Evolutionary conservation across 768 basidiomycete genomes (phyloP).

Genomic region (Ephemerocybe angulata): DNA sequence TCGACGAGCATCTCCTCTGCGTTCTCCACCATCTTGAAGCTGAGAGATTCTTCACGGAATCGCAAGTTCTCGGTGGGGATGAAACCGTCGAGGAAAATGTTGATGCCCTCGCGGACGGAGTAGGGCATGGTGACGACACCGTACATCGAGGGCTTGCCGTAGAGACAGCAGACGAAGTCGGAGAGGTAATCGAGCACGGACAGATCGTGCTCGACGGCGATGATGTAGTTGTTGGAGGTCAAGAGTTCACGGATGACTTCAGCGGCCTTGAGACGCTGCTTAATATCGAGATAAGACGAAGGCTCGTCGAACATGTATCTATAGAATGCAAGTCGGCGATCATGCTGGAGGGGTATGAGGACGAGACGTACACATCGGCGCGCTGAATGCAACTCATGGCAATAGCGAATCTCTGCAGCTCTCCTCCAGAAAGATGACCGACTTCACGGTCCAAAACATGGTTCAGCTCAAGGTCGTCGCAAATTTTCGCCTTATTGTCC

Average conservation of each 20-base stretch:
- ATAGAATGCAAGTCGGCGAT: neutral
- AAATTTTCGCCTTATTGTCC: conserved; percentile 84
- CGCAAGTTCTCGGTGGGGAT: conserved; percentile 98
- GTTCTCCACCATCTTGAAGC: conserved; percentile 97
- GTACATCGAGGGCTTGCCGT: conserved; percentile 96
- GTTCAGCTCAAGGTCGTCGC: conserved; percentile 82
- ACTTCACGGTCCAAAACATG: conserved; percentile 85
- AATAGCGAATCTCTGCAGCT: conserved; percentile 96
- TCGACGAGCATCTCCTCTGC: conserved; percentile 86
- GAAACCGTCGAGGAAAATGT: conserved; percentile 98
- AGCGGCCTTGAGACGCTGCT: conserved; percentile 91
- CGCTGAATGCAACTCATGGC: conserved; percentile 94
- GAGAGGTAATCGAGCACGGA: conserved; percentile 98
- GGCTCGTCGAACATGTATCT: conserved; percentile 99
- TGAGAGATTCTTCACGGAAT: conserved; percentile 92
- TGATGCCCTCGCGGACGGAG: conserved; percentile 98
- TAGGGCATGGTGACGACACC: conserved; percentile 99
- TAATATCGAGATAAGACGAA: conserved; percentile 95
- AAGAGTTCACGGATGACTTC: conserved; percentile 90
- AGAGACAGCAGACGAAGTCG: conserved; percentile 96
- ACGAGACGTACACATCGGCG: conserved; percentile 81
- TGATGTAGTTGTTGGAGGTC: conserved; percentile 81
- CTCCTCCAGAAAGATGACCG: conserved; percentile 87
- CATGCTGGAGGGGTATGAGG: neutral
- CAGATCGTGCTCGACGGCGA: conserved; percentile 98